Evolutionary conservation across 768 basidiomycete genomes (phyloP), one percentile per base, ranked within the genome.

Genomic region (Kwoniella heveanensis): DNA sequence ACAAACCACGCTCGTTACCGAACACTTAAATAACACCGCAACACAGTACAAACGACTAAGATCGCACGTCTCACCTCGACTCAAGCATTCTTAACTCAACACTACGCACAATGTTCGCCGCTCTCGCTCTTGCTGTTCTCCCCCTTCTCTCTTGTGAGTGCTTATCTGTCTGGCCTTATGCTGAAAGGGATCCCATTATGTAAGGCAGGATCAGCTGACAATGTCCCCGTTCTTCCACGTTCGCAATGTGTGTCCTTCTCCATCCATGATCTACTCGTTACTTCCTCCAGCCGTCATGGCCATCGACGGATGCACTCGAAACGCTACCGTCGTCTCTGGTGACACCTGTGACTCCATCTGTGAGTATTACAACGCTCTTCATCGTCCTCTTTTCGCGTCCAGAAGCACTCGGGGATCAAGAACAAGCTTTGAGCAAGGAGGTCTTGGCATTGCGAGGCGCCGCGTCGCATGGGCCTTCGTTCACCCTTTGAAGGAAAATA

Each of bases 331-430:
- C 57, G 69, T 80, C 63, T 70, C 73, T 6, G 85, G 85, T 32
- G 87, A 89, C 72, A 85, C 83, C 62, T 90, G 89, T 76, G 88
- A 90, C 78, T 71, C 64, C 59, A 90, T 90, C 77, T 89, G 76
- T 77, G 52, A 65, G 78, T 71, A 9, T 2, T 5, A 3, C 17
- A 6, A 5, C 39, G 26, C 19, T 24, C 30, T 60, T 25, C 36
- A 32, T 6, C 32, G 13, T n/a, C n/a, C n/a, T n/a, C n/a, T n/a
- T n/a, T n/a, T n/a, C n/a, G n/a, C n/a, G n/a, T n/a, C n/a, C n/a
- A n/a, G n/a, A n/a, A n/a, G n/a, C n/a, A n/a, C n/a, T n/a, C n/a
- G n/a, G n/a, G n/a, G n/a, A n/a, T n/a, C n/a, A n/a, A n/a, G n/a
- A n/a, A n/a, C n/a, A n/a, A n/a, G n/a, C n/a, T n/a, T n/a, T 21